Percentiles rank a stretch among this genome's conserved stretches.
Evolutionary conservation across 73 alveolate genomes (phyloP).

Genomic region (Paramecium pentaurelia): DNA sequence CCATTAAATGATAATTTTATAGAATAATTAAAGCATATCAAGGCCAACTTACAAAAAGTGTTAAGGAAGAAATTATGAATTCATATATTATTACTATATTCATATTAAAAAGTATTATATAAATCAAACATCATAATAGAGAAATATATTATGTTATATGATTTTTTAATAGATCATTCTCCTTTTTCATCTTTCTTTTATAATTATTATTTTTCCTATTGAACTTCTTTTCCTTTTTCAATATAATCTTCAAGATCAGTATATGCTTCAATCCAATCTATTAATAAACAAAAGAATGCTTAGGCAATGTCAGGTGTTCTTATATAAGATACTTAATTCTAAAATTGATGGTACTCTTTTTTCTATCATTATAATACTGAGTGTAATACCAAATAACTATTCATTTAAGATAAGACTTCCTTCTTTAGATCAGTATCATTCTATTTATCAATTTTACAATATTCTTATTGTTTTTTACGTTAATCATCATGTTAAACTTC

Average conservation of each 20-base stretch:
- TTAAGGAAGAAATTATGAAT: background rate
- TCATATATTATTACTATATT: background rate
- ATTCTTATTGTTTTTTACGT: slow-evolving; percentile 8
- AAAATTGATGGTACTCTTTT: background rate
- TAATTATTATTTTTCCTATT: background rate
- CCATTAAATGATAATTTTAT: slow-evolving; percentile 10
- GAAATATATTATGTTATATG: background rate
- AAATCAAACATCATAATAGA: background rate
- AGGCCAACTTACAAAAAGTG: background rate
- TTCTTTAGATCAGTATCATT: slow-evolving; percentile 47
- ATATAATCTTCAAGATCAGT: slow-evolving; percentile 23
- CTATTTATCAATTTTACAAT: background rate
- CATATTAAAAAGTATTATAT: background rate
- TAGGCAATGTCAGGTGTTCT: slow-evolving; percentile 38
- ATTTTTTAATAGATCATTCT: background rate
- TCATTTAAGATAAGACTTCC: slow-evolving; percentile 27
- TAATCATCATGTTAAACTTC: background rate
- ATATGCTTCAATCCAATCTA: slow-evolving; percentile 49
- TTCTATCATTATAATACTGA: background rate
- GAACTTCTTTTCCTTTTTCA: background rate
- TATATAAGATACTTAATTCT: background rate
- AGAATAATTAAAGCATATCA: background rate
- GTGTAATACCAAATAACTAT: background rate
- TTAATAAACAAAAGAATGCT: background rate
- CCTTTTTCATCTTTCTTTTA: background rate